Base-by-base conservation (phyloP, 2,329 filamentous ascomycete genomes). In the Diaporthe vexans region DNA sequence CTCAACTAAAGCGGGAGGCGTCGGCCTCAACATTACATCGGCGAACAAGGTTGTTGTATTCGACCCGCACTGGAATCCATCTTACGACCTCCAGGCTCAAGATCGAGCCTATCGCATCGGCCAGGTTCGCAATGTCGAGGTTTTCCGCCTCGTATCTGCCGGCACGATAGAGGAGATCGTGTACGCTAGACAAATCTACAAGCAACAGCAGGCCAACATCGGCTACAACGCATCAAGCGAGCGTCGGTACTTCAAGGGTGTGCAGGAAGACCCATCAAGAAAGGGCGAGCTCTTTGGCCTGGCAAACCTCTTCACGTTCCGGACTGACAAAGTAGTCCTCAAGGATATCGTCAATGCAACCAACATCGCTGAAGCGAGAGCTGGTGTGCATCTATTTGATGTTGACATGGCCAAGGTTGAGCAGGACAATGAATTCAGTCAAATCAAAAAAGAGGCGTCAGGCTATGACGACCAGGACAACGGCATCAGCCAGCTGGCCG, bases 321-420 rank as follows among this genome's bases (percentile, higher is more conserved):
- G 95, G 76, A 90, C 91, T 63, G 91, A 95, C 77, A 94, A 94
- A 75, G 90, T 97, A 17, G 88, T 98, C 19, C 88, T 98, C 7
- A 91, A 94, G n/a, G 95, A 98, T 73, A 98, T 99, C 78, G 95
- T 99, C 79, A 98, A 98, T 86, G 98, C 98, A 83, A 98, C 97
- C 37, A 99, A 99, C 79, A 92, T 99, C 69, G 97, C 97, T 5
- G 97, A 99, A 84, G 94, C 94, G 56, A 94, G 93, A 80, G 95
- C 94, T 0, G 96, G 95, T 0, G 93, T 98, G 13, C 89, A 91
- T 37, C 91, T 98, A 40, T 88, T 92, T n/a, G 92, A 94, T 71
- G 88, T 98, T 24, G 91, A 97, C 75, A 87, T 94, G 78, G 89
- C 93, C 21, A 86, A 91, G 76, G 89, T 88, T 0, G 88, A 89